Evolutionary conservation across 2,329 filamentous ascomycete genomes (phyloP).

Genomic region (Didymellaceae sp.): DNA sequence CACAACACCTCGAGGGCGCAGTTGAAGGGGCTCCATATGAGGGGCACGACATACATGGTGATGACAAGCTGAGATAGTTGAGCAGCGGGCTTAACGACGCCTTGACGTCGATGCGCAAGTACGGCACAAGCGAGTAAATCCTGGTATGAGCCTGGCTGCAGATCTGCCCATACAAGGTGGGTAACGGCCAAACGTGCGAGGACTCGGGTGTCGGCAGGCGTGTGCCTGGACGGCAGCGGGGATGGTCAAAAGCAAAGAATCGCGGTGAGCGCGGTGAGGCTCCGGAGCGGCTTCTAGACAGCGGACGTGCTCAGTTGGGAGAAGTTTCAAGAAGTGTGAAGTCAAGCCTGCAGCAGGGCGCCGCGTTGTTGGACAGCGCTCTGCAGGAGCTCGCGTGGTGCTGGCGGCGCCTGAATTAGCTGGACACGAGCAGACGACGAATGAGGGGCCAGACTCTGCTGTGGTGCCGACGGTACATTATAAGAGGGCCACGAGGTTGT

Average conservation of each 20-base stretch:
- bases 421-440: constrained; percentile 30
- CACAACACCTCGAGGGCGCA: constrained; percentile 37
- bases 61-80: constrained; percentile 30
- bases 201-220: constrained; percentile 37
- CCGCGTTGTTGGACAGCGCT: constrained; percentile 24
- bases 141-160: constrained; percentile 28
- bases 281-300: constrained; percentile 24
- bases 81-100: constrained; percentile 9
- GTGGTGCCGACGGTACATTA: constrained; percentile 33
- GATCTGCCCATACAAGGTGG: constrained; percentile 44
- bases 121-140: constrained; percentile 41
- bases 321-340: constrained; percentile 40
- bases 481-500: constrained; percentile 45
- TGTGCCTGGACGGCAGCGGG: constrained; percentile 38
- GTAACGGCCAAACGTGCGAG: constrained; percentile 24
- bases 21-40: constrained; percentile 44
- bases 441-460: constrained; percentile 35
- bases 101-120: constrained; percentile 30
- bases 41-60: constrained; percentile 48
- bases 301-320: constrained; percentile 39
- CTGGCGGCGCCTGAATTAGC: constrained; percentile 33
- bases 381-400: constrained; percentile 37
- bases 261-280: constrained; percentile 28
- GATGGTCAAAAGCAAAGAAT: constrained; percentile 35
- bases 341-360: constrained; percentile 30